Evolutionary conservation across 805 yeast genomes (phyloP).

Genomic region (Yarrowia keelungensis): DNA sequence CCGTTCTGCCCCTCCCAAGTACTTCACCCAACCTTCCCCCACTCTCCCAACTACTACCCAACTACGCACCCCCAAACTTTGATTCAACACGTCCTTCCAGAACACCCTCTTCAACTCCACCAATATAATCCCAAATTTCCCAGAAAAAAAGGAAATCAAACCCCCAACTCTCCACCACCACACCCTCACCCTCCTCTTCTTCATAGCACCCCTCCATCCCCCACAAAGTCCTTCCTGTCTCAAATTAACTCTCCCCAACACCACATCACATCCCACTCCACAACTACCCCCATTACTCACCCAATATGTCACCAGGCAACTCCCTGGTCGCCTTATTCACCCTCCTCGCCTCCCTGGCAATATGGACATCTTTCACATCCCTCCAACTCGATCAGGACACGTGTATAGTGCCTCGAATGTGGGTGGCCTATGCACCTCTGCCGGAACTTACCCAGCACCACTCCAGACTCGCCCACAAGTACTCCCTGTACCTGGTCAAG

Average conservation of each 20-base stretch:
- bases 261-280: neutral
- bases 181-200: neutral
- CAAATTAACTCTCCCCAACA: too few species aligned
- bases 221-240: too few species aligned
- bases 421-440: constrained; percentile 43
- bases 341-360: neutral
- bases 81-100: too few species aligned
- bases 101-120: too few species aligned
- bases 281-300: neutral
- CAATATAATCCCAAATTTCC: too few species aligned
- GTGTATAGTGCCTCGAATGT: constrained; percentile 44
- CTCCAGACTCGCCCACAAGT: constrained; percentile 76
- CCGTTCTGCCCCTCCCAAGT: too few species aligned
- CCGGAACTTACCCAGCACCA: constrained; percentile 51
- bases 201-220: neutral
- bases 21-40: too few species aligned
- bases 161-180: too few species aligned
- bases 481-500: constrained; percentile 80
- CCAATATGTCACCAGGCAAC: neutral
- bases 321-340: constrained; percentile 1
- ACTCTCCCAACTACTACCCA: too few species aligned
- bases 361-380: neutral
- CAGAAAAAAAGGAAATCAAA: too few species aligned
- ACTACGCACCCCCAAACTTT: too few species aligned
- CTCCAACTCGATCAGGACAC: constrained; percentile 37